phyloP scores from a whole-genome alignment of 148 eudicot species.

The Amaranthus palmeri region DNA sequence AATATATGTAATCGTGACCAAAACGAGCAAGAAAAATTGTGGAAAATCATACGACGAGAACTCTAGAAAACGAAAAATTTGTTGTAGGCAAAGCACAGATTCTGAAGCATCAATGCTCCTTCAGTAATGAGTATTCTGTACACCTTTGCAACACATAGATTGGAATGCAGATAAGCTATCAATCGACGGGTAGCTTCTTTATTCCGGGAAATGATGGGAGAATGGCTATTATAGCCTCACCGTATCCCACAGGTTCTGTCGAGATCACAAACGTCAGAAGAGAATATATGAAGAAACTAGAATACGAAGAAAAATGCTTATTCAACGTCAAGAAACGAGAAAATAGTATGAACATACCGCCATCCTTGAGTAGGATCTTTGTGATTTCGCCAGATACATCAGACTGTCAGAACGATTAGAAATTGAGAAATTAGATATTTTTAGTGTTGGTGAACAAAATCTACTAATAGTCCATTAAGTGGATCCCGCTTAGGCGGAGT shows the following conservation, averaged over 20 bases:
- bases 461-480: too few species aligned
- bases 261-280: conserved; percentile 1
- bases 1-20: conserved; percentile 1
- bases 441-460: neutral
- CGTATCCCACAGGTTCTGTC: conserved; percentile 81
- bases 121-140: conserved; percentile 9
- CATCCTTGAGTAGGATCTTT: conserved; percentile 67
- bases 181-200: conserved; percentile 36
- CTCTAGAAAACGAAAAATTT: neutral
- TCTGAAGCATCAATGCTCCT: neutral
- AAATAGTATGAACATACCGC: conserved; percentile 52
- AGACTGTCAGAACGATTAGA: conserved; percentile 39
- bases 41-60: neutral
- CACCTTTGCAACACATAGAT: neutral
- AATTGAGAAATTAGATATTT: conserved; percentile 2
- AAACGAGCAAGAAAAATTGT: neutral
- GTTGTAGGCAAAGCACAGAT: neutral
- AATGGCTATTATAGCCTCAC: conserved; percentile 71
- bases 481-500: too few species aligned
- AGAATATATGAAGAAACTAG: neutral
- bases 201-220: conserved; percentile 93
- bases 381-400: conserved; percentile 75
- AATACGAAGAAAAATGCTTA: neutral
- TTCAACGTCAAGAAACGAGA: neutral
- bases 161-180: conserved; percentile 1